Conservation (phyloP, 495 filamentous ascomycete species). For the Thozetella sp. region DNA sequence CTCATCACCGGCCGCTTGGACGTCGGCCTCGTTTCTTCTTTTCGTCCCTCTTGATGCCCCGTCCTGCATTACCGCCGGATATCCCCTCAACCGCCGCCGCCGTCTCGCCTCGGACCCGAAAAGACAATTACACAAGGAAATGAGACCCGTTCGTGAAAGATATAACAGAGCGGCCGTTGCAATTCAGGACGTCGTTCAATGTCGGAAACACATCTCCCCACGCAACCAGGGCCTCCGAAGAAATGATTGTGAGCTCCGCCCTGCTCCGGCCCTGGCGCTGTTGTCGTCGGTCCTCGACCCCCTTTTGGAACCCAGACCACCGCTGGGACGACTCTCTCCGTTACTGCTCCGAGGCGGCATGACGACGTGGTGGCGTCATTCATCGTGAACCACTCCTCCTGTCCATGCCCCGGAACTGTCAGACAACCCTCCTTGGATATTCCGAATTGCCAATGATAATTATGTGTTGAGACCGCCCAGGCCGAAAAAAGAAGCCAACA, state of each 20-base stretch:
- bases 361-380: background rate
- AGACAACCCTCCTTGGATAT: too few relatives aligned
- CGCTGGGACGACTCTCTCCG: background rate
- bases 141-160: background rate
- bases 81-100: background rate
- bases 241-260: background rate
- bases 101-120: too few relatives aligned
- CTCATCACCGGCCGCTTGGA: too few relatives aligned
- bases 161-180: background rate
- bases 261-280: background rate
- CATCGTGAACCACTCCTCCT: background rate
- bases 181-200: background rate
- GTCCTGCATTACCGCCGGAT: background rate
- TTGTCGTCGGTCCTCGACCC: background rate
- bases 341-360: background rate
- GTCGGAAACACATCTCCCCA: background rate
- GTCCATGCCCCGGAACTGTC: too few relatives aligned
- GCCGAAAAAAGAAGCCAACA: too few relatives aligned
- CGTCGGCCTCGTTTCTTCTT: too few relatives aligned
- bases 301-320: background rate
- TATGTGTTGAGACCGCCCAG: too few relatives aligned
- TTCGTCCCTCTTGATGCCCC: too few relatives aligned
- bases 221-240: background rate
- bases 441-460: too few relatives aligned
- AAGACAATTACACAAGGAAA: background rate